A percentile compares a stretch with the other conserved stretches of the same genome.
These are phyloP conservation scores for Rhododendron griersonianum DNA, from an alignment of 148 eudicot species.

Conservation along the genomic window DNA sequence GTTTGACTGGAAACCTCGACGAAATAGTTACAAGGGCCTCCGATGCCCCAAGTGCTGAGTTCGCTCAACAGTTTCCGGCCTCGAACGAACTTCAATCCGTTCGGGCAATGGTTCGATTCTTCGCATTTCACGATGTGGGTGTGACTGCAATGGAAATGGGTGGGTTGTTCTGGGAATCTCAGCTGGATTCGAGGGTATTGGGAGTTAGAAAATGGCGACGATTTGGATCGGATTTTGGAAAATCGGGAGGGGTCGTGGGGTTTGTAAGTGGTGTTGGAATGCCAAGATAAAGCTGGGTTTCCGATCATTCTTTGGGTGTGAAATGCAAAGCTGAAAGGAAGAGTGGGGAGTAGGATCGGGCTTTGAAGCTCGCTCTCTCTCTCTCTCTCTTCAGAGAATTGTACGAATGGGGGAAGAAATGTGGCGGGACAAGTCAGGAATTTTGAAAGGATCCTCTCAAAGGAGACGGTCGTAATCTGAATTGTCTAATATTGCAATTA, in stretches of 20 bases:
- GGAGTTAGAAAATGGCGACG: neutral
- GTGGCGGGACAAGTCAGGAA: too few relatives aligned
- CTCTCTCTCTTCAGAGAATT: neutral
- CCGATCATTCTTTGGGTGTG: neutral
- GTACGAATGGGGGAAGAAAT: too few relatives aligned
- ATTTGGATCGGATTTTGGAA: neutral
- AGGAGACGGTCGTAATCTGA: too few relatives aligned
- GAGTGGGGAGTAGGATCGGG: too few relatives aligned
- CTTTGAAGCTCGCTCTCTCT: too few relatives aligned
- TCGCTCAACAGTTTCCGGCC: slow-evolving; percentile 1
- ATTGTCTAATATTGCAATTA: too few relatives aligned
- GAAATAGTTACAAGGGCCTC: slow-evolving; percentile 10
- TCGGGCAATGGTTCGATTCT: neutral
- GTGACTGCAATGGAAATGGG: neutral
- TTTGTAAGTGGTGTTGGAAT: too few relatives aligned
- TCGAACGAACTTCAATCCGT: neutral
- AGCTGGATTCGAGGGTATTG: neutral
- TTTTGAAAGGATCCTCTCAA: too few relatives aligned
- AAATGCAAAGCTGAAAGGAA: neutral
- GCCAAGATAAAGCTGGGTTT: neutral
- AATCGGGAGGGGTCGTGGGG: neutral
- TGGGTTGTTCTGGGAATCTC: neutral
- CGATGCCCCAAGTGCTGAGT: slow-evolving; percentile 12
- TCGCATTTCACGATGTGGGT: neutral
- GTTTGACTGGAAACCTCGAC: slow-evolving; percentile 2